Evolutionary conservation across 306 rosid species (phyloP).

Genomic region (Neltuma alba): DNA sequence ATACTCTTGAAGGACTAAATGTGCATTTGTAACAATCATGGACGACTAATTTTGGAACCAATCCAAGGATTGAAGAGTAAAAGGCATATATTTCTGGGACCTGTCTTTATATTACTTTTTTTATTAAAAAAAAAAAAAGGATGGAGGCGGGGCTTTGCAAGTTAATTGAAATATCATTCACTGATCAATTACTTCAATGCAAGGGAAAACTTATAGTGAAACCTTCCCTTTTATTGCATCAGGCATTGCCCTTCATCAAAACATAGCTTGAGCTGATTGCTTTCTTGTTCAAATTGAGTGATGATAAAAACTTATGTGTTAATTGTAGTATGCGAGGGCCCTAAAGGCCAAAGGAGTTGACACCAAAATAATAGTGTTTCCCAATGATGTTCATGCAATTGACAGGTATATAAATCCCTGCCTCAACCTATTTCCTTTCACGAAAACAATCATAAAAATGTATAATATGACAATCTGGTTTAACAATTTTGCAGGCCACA

Average conservation of each 20-base stretch:
- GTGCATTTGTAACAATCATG: background rate
- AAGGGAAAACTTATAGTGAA: background rate
- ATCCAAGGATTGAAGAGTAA: background rate
- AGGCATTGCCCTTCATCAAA: background rate
- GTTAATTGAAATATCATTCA: background rate
- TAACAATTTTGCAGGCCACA: conserved; percentile 67
- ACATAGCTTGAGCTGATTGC: conserved; percentile 12
- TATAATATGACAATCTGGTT: conserved; percentile 22
- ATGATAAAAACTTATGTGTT: conserved; percentile 32
- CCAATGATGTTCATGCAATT: conserved; percentile 72
- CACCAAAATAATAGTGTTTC: conserved; percentile 74
- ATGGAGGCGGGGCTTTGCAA: background rate
- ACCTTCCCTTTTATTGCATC: background rate
- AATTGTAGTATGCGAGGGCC: conserved; percentile 79
- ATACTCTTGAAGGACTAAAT: background rate
- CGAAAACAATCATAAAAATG: background rate
- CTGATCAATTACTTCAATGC: background rate
- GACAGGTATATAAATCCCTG: conserved; percentile 60
- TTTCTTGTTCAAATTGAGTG: conserved; percentile 9
- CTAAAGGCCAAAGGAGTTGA: conserved; percentile 78
- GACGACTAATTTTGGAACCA: background rate
- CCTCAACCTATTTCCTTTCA: conserved; percentile 16
- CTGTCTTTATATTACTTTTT: background rate
- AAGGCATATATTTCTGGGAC: background rate
- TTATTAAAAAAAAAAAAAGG: background rate